These are phyloP conservation scores for Triticum urartu DNA, from an alignment of 176 grass and related monocot genomes.

Conservation along the genomic window DNA sequence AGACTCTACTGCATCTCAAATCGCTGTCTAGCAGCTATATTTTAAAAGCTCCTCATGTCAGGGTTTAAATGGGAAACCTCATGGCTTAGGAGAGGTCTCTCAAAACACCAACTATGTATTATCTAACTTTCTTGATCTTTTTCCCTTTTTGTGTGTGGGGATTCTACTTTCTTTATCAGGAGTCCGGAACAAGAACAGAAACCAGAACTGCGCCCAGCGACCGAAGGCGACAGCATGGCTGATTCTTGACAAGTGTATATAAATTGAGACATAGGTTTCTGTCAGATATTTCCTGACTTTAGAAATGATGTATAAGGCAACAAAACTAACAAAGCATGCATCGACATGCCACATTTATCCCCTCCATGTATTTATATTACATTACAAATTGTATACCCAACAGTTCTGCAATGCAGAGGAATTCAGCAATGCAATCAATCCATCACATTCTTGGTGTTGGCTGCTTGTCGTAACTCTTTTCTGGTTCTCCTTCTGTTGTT, in stretches of 20 bases:
- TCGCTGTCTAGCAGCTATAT: not conserved
- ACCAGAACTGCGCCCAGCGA: not conserved
- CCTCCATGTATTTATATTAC: too few relatives aligned
- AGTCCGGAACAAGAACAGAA: conserved; percentile 33
- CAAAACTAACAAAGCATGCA: conserved; percentile 30
- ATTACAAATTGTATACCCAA: too few relatives aligned
- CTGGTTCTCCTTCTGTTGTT: too few relatives aligned
- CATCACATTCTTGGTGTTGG: not conserved
- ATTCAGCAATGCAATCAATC: not conserved
- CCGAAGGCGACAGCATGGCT: conserved; percentile 22
- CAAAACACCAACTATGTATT: not conserved
- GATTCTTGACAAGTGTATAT: conserved; percentile 35
- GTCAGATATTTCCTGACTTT: conserved; percentile 27
- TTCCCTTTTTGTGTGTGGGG: too few relatives aligned
- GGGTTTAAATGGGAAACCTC: not conserved
- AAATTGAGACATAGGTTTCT: conserved; percentile 29
- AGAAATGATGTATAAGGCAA: conserved; percentile 29
- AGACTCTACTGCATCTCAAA: not conserved
- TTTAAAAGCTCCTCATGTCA: not conserved
- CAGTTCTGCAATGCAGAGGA: too few relatives aligned
- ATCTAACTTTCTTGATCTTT: conserved; percentile 11
- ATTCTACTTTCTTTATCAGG: conserved; percentile 29
- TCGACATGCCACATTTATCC: not conserved
- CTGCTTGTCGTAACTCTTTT: too few relatives aligned
- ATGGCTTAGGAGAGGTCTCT: not conserved